phyloP scores from a whole-genome alignment of 169 alveolate genomes.

The Cryptosporidium muris region DNA sequence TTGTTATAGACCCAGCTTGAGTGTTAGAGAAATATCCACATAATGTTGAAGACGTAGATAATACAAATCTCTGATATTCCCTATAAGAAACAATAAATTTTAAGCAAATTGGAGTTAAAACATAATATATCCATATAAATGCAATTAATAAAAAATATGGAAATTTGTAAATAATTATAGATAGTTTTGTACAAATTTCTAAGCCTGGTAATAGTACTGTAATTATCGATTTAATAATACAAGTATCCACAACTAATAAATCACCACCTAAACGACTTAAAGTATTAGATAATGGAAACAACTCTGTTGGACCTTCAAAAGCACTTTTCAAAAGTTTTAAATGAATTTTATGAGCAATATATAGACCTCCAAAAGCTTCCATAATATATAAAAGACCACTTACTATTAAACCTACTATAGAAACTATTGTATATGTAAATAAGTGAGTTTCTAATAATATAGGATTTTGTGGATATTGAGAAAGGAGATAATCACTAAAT shows the following conservation, averaged over 20 bases:
- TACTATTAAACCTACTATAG: background rate
- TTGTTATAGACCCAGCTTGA: slow-evolving; percentile 15
- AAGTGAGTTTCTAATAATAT: background rate
- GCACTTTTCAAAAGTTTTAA: background rate
- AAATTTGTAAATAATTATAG: slow-evolving; percentile 5
- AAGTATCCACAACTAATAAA: slow-evolving; percentile 38
- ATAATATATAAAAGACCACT: slow-evolving; percentile 12
- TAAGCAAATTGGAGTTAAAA: slow-evolving; percentile 21
- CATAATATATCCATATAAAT: slow-evolving; percentile 16
- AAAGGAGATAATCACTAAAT: slow-evolving; percentile 19
- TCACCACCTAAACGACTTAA: slow-evolving; percentile 57
- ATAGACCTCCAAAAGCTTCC: slow-evolving; percentile 52
- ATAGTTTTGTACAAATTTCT: slow-evolving; percentile 9
- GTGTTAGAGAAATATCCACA: slow-evolving; percentile 45
- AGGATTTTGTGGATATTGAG: background rate
- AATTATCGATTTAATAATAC: slow-evolving; percentile 54
- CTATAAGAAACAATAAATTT: slow-evolving; percentile 35
- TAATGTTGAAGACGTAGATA: slow-evolving; percentile 25
- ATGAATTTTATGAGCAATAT: slow-evolving; percentile 12
- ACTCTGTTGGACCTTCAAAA: background rate
- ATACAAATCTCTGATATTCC: slow-evolving; percentile 49
- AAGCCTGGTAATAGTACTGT: slow-evolving; percentile 29
- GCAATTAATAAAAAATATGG: slow-evolving; percentile 19
- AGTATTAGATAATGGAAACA: slow-evolving; percentile 16
- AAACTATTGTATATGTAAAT: background rate